phyloP scores from a whole-genome alignment of 257 asterid genomes.

The Ajuga chamaepitys region DNA sequence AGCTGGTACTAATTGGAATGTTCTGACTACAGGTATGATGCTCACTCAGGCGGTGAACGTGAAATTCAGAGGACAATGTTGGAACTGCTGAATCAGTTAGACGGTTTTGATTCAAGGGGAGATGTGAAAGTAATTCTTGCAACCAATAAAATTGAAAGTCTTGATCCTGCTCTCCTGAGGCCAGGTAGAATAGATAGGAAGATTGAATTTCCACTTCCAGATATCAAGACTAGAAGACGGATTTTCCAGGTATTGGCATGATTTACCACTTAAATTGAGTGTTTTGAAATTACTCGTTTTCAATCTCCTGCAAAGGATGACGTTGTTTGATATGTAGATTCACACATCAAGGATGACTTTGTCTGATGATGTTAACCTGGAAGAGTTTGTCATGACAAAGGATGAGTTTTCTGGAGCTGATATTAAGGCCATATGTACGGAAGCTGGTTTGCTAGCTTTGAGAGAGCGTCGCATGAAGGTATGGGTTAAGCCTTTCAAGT shows the following conservation, averaged over 20 bases:
- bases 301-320: background rate
- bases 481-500: background rate
- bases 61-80: too few species aligned
- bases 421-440: constrained; percentile 87
- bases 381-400: constrained; percentile 91
- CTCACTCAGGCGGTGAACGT: constrained; percentile 98
- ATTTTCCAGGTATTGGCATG: constrained; percentile 64
- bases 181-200: too few species aligned
- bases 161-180: too few species aligned
- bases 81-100: too few species aligned
- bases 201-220: too few species aligned
- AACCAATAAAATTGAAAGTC: too few species aligned
- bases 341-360: constrained; percentile 91
- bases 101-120: too few species aligned
- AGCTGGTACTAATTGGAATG: constrained; percentile 4
- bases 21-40: constrained; percentile 55
- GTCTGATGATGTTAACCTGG: constrained; percentile 87
- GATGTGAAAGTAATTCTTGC: too few species aligned
- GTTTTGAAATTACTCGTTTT: too few species aligned
- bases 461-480: constrained; percentile 99
- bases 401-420: constrained; percentile 95
- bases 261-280: background rate
- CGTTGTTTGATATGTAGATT: constrained; percentile 48
- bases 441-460: constrained; percentile 89
- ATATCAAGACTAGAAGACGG: constrained; percentile 74